phyloP scores from a whole-genome alignment of 2,329 filamentous ascomycete genomes.

The Fusarium beomiforme region DNA sequence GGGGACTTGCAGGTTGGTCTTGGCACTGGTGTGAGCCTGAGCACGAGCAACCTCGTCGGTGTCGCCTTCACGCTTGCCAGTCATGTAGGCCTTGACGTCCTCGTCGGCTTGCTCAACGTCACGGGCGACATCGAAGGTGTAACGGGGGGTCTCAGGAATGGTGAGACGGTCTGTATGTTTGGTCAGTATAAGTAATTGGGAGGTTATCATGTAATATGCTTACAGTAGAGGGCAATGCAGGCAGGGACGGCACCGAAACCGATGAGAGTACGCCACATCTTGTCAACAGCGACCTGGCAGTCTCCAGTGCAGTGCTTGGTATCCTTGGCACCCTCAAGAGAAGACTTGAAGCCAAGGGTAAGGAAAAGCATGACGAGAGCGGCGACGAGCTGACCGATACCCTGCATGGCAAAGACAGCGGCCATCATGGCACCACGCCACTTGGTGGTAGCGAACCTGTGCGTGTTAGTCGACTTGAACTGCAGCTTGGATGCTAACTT shows the following conservation, averaged over 20 bases:
- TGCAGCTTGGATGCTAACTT: neutral
- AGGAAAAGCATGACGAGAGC: constrained; percentile 81
- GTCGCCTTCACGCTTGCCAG: constrained; percentile 68
- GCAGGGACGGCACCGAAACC: constrained; percentile 84
- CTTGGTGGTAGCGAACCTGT: constrained; percentile 78
- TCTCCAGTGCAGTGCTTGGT: constrained; percentile 62
- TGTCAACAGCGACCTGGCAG: constrained; percentile 69
- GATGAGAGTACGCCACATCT: constrained; percentile 87
- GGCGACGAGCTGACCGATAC: constrained; percentile 80
- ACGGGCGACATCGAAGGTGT: constrained; percentile 83
- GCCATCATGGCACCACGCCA: constrained; percentile 91
- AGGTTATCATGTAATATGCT: constrained; percentile 11
- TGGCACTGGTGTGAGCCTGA: constrained; percentile 62
- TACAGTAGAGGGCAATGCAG: constrained; percentile 81
- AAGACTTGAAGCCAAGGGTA: constrained; percentile 75
- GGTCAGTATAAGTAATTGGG: neutral
- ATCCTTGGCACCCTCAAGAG: constrained; percentile 62
- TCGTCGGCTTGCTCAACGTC: constrained; percentile 79
- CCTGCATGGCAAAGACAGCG: constrained; percentile 88
- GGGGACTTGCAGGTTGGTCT: constrained; percentile 67
- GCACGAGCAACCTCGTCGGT: constrained; percentile 75
- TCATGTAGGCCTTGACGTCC: constrained; percentile 80
- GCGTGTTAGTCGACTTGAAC: neutral
- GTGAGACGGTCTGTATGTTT: constrained; percentile 67
- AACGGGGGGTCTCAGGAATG: constrained; percentile 87